Evolutionary conservation across 495 filamentous ascomycete species (phyloP).

Genomic region (Thermothielavioides terrestris): DNA sequence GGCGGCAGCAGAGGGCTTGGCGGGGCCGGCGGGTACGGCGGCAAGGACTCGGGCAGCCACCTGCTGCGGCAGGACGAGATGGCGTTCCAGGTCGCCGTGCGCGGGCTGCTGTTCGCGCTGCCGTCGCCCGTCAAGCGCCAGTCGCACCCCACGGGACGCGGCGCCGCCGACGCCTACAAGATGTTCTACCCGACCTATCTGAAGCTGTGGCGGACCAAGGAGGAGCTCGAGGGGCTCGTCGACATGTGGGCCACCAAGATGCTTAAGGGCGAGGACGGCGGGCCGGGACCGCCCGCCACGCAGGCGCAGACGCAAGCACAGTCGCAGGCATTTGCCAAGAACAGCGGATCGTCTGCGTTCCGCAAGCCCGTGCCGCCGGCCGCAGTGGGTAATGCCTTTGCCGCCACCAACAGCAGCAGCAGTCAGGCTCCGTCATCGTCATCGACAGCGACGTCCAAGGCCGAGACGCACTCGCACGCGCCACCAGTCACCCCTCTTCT

Average conservation of each 20-base stretch:
- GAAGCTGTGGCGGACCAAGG: conserved; percentile 65
- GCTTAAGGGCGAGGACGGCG: conserved; percentile 39
- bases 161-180: conserved; percentile 54
- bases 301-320: neutral
- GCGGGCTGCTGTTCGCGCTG: conserved; percentile 73
- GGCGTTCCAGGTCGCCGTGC: conserved; percentile 76
- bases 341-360: conserved; percentile 38
- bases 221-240: conserved; percentile 66
- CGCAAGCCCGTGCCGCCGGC: conserved; percentile 22
- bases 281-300: conserved; percentile 9
- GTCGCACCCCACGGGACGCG: conserved; percentile 33
- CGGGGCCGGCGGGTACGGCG: conserved; percentile 34
- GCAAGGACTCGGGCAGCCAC: conserved; percentile 53
- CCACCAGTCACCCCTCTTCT: conserved; percentile 27
- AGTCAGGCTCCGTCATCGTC: conserved; percentile 1
- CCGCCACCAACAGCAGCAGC: no score
- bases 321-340: conserved; percentile 13
- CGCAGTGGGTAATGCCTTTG: conserved; percentile 8
- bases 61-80: conserved; percentile 83
- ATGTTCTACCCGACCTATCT: conserved; percentile 83
- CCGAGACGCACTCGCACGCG: conserved; percentile 7
- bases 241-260: conserved; percentile 56
- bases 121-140: conserved; percentile 74
- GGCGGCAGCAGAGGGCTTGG: conserved; percentile 36
- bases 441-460: neutral